phyloP scores from a whole-genome alignment of 2,329 filamentous ascomycete genomes.

The Neopestalotiopsis sp. region DNA sequence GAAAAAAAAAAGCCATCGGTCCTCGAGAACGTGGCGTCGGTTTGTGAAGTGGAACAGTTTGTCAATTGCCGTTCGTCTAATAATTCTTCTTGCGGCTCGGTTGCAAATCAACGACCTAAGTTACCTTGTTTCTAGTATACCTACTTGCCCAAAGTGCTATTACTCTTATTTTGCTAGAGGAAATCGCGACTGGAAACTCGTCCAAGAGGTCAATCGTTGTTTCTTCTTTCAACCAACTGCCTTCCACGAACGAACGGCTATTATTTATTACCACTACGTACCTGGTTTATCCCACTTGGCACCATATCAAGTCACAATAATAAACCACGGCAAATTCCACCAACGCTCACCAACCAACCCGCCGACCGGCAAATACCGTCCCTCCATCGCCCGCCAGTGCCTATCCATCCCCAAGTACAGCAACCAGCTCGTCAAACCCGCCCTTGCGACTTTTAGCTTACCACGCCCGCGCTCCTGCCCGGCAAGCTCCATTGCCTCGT shows the following conservation, averaged over 20 bases:
- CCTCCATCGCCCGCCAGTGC: background rate
- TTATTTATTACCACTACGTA: background rate
- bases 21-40: background rate
- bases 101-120: background rate
- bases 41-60: background rate
- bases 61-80: background rate
- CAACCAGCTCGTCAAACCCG: background rate
- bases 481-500: background rate
- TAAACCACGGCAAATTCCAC: background rate
- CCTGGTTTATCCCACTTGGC: background rate
- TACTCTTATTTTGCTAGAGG: background rate
- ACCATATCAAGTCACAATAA: background rate
- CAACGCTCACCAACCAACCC: background rate
- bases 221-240: background rate
- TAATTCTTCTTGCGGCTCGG: background rate
- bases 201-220: background rate
- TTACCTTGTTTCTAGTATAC: background rate
- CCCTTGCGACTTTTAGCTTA: background rate
- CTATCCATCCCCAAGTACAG: background rate
- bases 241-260: background rate
- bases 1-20: background rate
- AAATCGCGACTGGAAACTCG: background rate
- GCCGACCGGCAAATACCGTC: slow-evolving; percentile 1
- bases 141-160: background rate
- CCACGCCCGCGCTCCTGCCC: background rate